Evolutionary conservation across 2,329 filamentous ascomycete species (phyloP).

Genomic region (Hypoxylon sp.): DNA sequence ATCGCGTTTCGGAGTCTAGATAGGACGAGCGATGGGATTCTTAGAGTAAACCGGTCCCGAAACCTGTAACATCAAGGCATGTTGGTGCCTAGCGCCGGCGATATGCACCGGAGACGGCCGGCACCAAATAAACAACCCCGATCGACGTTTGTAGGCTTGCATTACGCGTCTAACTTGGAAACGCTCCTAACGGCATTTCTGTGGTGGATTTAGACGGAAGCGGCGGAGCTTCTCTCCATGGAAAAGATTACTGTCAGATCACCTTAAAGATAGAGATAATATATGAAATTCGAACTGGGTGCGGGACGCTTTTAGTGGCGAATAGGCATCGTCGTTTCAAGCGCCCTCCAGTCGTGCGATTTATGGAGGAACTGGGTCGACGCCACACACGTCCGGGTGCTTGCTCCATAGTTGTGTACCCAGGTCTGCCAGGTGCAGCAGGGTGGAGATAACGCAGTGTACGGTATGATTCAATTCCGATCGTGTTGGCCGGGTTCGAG

Average conservation of each 20-base stretch:
- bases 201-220: background rate
- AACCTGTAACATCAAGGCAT: background rate
- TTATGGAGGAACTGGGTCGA: slow-evolving; percentile 10
- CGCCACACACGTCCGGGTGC: background rate
- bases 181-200: background rate
- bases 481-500: slow-evolving; percentile 13
- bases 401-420: background rate
- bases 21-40: background rate
- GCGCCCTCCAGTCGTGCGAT: background rate
- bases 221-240: background rate
- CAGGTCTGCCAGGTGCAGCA: background rate
- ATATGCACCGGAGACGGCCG: background rate
- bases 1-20: background rate
- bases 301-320: background rate
- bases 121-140: background rate
- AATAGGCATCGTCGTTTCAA: background rate
- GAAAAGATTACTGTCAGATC: slow-evolving; percentile 2
- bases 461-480: slow-evolving; percentile 12
- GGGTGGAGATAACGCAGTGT: background rate
- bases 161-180: background rate
- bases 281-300: background rate
- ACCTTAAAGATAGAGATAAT: background rate
- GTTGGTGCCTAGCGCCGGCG: background rate
- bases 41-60: background rate
- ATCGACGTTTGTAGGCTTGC: background rate